Conservation (phyloP, 179 eudicot species). For the Camellia oleifera region DNA sequence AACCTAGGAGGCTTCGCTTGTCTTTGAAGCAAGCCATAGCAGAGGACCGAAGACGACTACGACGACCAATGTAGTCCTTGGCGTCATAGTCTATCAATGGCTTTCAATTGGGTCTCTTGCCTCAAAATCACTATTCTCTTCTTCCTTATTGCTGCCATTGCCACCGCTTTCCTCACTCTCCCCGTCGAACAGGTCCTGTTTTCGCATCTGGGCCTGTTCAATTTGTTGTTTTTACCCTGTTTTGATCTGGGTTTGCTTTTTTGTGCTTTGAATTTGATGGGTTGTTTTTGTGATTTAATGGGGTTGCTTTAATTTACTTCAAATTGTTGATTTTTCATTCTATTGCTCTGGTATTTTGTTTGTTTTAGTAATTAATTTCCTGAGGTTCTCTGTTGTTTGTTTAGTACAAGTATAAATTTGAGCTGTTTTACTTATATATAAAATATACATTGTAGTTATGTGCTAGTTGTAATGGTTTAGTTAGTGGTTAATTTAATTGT, state of each 20-base stretch:
- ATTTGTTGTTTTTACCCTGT: neutral
- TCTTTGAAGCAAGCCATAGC: constrained; percentile 28
- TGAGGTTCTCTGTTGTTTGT: neutral
- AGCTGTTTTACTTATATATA: no score
- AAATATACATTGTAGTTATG: no score
- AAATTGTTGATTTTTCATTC: neutral
- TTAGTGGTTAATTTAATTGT: no score
- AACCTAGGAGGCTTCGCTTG: constrained; percentile 13
- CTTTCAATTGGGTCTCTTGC: constrained; percentile 55
- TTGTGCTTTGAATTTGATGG: neutral
- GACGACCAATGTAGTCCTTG: constrained; percentile 21
- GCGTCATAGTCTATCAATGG: constrained; percentile 34
- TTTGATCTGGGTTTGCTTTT: neutral
- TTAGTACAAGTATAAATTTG: no score
- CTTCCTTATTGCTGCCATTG: constrained; percentile 56
- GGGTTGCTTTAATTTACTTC: neutral
- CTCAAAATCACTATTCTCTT: constrained; percentile 50
- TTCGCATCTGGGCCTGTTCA: constrained; percentile 17
- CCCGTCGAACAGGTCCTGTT: constrained; percentile 73
- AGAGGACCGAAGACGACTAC: neutral
- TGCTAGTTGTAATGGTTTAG: no score
- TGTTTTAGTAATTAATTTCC: neutral
- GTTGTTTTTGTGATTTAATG: neutral
- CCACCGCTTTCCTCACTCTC: constrained; percentile 68
- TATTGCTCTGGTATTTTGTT: neutral